Percentiles rank a stretch among this genome's conserved stretches.
phyloP scores from a whole-genome alignment of 2,329 filamentous ascomycete species.

The Curvularia lunata region DNA sequence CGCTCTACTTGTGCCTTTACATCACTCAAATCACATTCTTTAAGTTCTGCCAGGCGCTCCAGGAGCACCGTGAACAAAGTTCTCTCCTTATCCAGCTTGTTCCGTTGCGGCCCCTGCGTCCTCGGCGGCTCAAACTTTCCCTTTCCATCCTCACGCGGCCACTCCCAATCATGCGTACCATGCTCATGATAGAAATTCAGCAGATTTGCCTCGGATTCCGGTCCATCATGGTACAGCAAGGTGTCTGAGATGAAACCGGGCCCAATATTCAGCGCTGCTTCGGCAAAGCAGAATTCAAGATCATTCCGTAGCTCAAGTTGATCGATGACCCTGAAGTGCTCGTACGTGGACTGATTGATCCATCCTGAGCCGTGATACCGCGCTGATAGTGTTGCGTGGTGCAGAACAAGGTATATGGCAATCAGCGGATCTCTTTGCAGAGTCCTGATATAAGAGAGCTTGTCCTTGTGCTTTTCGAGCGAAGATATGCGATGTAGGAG shows the following conservation, averaged over 20 bases:
- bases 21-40: constrained; percentile 26
- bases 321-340: constrained; percentile 38
- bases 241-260: constrained; percentile 35
- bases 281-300: constrained; percentile 40
- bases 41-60: constrained; percentile 33
- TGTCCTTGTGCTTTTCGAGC: constrained; percentile 17
- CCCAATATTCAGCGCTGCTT: constrained; percentile 34
- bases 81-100: constrained; percentile 12
- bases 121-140: constrained; percentile 36
- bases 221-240: constrained; percentile 22
- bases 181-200: constrained; percentile 41
- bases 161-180: constrained; percentile 35
- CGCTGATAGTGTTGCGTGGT: constrained; percentile 37
- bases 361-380: constrained; percentile 42
- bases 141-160: constrained; percentile 25
- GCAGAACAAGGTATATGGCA: constrained; percentile 38
- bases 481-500: constrained; percentile 33
- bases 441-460: constrained; percentile 30
- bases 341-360: constrained; percentile 41
- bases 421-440: constrained; percentile 33
- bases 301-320: constrained; percentile 38
- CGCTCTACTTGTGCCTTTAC: constrained; percentile 29
- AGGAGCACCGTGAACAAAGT: constrained; percentile 36
- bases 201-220: constrained; percentile 25
- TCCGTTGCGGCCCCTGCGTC: constrained; percentile 35